A percentile compares a stretch with the other conserved stretches of the same genome.
Conservation (phyloP, 768 basidiomycete species). For the Boletellus emodensis region DNA sequence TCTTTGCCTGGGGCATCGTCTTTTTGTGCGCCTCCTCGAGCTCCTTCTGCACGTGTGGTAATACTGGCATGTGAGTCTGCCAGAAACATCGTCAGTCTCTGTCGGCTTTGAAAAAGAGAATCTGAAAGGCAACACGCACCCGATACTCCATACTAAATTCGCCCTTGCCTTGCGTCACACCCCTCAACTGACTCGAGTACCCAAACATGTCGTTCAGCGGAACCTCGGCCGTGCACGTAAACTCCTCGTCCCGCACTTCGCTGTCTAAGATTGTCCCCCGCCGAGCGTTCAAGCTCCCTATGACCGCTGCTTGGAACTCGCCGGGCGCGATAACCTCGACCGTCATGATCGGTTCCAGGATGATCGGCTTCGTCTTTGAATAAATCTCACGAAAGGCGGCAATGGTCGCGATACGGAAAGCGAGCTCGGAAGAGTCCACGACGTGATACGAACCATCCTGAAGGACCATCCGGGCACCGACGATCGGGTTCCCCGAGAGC, state of each 20-base stretch:
- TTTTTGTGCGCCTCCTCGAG: slow-evolving; percentile 84
- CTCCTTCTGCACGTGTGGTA: slow-evolving; percentile 84
- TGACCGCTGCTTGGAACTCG: slow-evolving; percentile 95
- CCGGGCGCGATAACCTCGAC: slow-evolving; percentile 95
- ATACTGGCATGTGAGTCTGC: slow-evolving; percentile 76
- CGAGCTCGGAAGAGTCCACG: slow-evolving; percentile 95
- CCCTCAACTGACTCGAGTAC: slow-evolving; percentile 89
- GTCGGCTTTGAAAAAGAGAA: neutral
- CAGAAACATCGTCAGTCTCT: neutral
- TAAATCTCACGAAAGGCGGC: slow-evolving; percentile 93
- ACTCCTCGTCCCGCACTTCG: slow-evolving; percentile 96
- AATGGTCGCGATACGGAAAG: slow-evolving; percentile 87
- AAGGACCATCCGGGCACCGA: slow-evolving; percentile 80
- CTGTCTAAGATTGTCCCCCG: slow-evolving; percentile 94
- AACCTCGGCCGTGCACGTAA: slow-evolving; percentile 87
- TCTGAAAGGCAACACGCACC: slow-evolving; percentile 34
- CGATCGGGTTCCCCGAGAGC: slow-evolving; percentile 82
- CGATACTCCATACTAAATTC: slow-evolving; percentile 81
- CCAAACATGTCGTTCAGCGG: slow-evolving; percentile 98
- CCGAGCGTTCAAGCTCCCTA: slow-evolving; percentile 89
- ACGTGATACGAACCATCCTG: slow-evolving; percentile 91
- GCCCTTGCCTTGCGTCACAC: slow-evolving; percentile 95
- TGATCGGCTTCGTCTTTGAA: slow-evolving; percentile 67
- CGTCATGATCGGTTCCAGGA: slow-evolving; percentile 98
- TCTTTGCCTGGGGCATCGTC: slow-evolving; percentile 64